Conservation (phyloP, 2,329 filamentous ascomycete genomes). For the Curvularia sp. region DNA sequence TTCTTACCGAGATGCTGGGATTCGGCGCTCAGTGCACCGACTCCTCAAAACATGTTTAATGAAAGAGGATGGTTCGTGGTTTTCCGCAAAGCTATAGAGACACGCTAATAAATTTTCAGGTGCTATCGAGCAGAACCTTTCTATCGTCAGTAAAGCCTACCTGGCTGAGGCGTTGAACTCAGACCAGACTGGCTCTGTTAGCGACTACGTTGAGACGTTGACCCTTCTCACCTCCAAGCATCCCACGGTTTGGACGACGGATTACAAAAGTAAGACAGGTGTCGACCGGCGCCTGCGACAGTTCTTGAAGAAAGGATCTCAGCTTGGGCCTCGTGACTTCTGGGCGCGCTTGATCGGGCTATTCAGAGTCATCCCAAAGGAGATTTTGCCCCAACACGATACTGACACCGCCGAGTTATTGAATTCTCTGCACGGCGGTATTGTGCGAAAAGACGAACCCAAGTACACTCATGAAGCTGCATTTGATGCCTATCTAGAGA, state of each 20-base stretch:
- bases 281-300: constrained; percentile 66
- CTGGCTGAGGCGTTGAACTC: constrained; percentile 76
- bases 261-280: constrained; percentile 65
- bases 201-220: constrained; percentile 73
- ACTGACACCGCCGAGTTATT: constrained; percentile 68
- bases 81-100: not conserved
- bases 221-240: constrained; percentile 68
- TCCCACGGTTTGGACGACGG: constrained; percentile 75
- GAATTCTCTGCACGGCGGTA: constrained; percentile 71
- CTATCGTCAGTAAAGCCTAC: constrained; percentile 70
- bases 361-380: constrained; percentile 62
- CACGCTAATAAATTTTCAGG: constrained; percentile 16
- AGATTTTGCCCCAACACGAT: constrained; percentile 61
- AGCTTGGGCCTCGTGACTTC: constrained; percentile 73
- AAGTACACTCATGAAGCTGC: constrained; percentile 70
- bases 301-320: constrained; percentile 84
- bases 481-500: constrained; percentile 77
- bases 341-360: constrained; percentile 75
- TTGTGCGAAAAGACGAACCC: constrained; percentile 77
- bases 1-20: constrained; percentile 62
- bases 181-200: constrained; percentile 75
- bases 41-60: constrained; percentile 61
- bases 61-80: constrained; percentile 52
- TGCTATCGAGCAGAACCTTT: constrained; percentile 50
- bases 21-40: constrained; percentile 65